Evolutionary conservation across 495 filamentous ascomycete genomes (phyloP).

Genomic region (Lasiosphaeriaceae sp.): DNA sequence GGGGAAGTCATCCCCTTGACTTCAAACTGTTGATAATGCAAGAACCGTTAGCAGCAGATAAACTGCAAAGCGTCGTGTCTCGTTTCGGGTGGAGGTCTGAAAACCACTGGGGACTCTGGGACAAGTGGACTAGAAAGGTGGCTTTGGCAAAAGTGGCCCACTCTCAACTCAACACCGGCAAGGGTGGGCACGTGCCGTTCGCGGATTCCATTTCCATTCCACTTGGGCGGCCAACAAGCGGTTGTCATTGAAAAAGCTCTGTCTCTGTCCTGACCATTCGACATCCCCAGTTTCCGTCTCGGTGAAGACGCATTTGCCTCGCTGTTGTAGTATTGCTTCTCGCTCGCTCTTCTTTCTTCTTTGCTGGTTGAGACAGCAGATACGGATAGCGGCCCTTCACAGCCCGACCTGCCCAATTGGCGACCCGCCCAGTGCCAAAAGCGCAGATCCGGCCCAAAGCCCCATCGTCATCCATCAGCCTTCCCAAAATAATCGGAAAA

Average conservation of each 20-base stretch:
- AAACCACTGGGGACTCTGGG: too few relatives aligned
- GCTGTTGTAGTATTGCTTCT: too few relatives aligned
- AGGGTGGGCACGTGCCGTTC: slow-evolving; percentile 8
- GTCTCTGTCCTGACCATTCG: neutral
- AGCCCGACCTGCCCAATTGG: neutral
- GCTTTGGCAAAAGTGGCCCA: neutral
- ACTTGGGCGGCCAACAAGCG: neutral
- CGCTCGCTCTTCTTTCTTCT: neutral
- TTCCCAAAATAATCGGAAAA: neutral
- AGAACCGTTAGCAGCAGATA: too few relatives aligned
- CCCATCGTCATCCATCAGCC: slow-evolving; percentile 6
- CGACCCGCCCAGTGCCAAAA: neutral
- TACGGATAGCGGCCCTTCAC: too few relatives aligned
- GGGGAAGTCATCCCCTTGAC: too few relatives aligned
- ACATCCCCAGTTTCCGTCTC: neutral
- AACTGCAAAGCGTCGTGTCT: too few relatives aligned
- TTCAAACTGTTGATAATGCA: too few relatives aligned
- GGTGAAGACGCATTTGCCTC: too few relatives aligned
- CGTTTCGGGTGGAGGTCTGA: too few relatives aligned
- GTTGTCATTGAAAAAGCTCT: neutral
- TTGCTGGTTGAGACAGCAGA: neutral
- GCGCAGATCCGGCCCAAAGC: neutral
- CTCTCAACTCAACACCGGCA: neutral
- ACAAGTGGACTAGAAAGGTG: neutral
- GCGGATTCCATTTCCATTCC: neutral